Evolutionary conservation across 164 flowering plant species (phyloP).

Genomic region (Macadamia tetraphylla): DNA sequence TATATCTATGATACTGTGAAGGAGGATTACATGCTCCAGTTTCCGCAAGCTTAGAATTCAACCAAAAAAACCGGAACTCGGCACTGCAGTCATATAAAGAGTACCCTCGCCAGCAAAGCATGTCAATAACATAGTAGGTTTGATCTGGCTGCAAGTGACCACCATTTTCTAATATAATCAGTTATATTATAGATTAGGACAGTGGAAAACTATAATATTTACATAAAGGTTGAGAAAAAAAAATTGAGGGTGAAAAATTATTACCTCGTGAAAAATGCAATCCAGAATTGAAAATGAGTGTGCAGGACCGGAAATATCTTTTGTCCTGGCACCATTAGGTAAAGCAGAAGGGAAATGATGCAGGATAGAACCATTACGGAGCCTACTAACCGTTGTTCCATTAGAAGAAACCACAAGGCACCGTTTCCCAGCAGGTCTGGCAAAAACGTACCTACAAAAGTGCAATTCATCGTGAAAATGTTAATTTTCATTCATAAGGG

Average conservation of each 20-base stretch:
- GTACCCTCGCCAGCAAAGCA: constrained; percentile 93
- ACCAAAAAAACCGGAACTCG: constrained; percentile 95
- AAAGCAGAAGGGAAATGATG: constrained; percentile 89
- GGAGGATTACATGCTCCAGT: constrained; percentile 80
- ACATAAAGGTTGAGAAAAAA: not conserved
- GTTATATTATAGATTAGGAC: constrained; percentile 2
- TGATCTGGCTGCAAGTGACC: constrained; percentile 61
- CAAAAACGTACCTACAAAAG: constrained; percentile 67
- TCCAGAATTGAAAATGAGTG: constrained; percentile 75
- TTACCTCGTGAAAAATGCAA: constrained; percentile 94
- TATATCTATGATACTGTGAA: constrained; percentile 63
- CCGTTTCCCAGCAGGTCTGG: constrained; percentile 88
- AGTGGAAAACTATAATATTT: not conserved
- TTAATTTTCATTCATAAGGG: no score
- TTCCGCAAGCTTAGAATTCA: constrained; percentile 86
- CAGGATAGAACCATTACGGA: constrained; percentile 71
- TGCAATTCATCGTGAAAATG: not conserved
- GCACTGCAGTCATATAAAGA: constrained; percentile 84
- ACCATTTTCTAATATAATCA: constrained; percentile 6
- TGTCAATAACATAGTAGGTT: constrained; percentile 90
- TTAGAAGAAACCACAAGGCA: constrained; percentile 89
- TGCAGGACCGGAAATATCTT: constrained; percentile 44
- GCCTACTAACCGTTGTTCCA: constrained; percentile 86
- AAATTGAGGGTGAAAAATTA: not conserved
- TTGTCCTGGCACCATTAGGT: constrained; percentile 74